Percentiles rank a stretch among this genome's conserved stretches.
These are phyloP conservation scores for Tuber borchii DNA, from an alignment of 495 filamentous ascomycete species.

Conservation along the genomic window DNA sequence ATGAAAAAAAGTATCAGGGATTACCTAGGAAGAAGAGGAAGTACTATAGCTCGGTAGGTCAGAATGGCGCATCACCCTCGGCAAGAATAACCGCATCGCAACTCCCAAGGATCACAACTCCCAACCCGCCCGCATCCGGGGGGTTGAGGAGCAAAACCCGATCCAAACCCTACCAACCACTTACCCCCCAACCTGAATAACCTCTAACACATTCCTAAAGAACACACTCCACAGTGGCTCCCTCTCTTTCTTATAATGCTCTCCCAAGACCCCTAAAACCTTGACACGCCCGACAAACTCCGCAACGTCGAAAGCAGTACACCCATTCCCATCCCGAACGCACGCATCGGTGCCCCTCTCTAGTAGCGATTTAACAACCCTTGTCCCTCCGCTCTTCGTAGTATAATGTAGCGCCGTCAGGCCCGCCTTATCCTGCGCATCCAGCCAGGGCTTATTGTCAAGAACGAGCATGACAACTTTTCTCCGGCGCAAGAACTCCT, in stretches of 20 bases:
- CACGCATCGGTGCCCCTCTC: background rate
- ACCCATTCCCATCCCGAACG: background rate
- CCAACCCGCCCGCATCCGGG: background rate
- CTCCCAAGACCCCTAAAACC: background rate
- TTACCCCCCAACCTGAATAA: background rate
- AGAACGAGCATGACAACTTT: background rate
- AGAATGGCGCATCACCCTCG: background rate
- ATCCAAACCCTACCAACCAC: background rate
- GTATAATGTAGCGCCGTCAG: conserved; percentile 15
- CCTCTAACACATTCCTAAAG: background rate
- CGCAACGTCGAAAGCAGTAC: conserved; percentile 6
- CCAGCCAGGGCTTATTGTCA: background rate
- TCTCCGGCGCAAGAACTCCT: background rate
- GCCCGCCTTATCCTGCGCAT: background rate
- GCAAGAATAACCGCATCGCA: background rate
- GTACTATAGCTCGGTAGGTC: background rate
- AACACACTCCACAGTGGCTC: background rate
- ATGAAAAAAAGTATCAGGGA: background rate
- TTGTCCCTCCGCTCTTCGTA: background rate
- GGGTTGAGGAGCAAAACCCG: background rate
- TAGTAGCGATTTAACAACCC: conserved; percentile 4
- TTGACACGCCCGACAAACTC: background rate
- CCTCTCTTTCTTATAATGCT: background rate
- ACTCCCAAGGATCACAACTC: background rate
- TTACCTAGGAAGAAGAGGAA: background rate